phyloP scores from a whole-genome alignment of 2,329 filamentous ascomycete species.

The Epichloe sylvatica region DNA sequence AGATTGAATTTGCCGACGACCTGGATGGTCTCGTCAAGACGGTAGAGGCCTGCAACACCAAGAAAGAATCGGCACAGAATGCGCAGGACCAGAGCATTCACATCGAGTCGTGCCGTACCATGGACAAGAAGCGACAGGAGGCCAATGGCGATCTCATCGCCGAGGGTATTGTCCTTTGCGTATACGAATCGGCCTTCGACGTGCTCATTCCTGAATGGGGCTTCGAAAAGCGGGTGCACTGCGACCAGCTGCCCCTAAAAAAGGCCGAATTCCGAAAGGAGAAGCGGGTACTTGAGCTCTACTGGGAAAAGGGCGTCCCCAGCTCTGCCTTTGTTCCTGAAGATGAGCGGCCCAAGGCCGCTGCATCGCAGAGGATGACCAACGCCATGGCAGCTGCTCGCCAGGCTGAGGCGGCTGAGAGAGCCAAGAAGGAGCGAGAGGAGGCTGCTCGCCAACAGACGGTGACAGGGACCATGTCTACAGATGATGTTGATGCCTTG shows the following conservation, averaged over 20 bases:
- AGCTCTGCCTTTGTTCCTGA: slow-evolving; percentile 94
- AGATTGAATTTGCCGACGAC: slow-evolving; percentile 78
- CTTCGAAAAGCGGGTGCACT: slow-evolving; percentile 98
- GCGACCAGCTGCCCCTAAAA: slow-evolving; percentile 91
- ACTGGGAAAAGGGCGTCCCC: slow-evolving; percentile 98
- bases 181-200: slow-evolving; percentile 97
- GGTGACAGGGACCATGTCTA: slow-evolving; percentile 86
- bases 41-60: slow-evolving; percentile 91
- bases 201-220: slow-evolving; percentile 96
- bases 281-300: slow-evolving; percentile 83
- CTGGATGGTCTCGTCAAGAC: slow-evolving; percentile 80
- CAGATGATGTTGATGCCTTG: slow-evolving; percentile 84
- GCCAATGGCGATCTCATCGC: slow-evolving; percentile 83
- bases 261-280: slow-evolving; percentile 99
- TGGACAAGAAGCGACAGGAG: slow-evolving; percentile 83
- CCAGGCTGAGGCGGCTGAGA: slow-evolving; percentile 70
- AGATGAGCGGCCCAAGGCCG: slow-evolving; percentile 84
- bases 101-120: slow-evolving; percentile 89
- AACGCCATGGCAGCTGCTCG: slow-evolving; percentile 64
- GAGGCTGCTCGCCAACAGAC: slow-evolving; percentile 87
- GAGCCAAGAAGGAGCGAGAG: slow-evolving; percentile 72
- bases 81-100: slow-evolving; percentile 98
- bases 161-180: slow-evolving; percentile 89
- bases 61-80: slow-evolving; percentile 95
- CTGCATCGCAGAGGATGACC: slow-evolving; percentile 55